Evolutionary conservation across 768 basidiomycete genomes (phyloP), one percentile per base, ranked within the genome.

Genomic region (Macrocybe gigantea): DNA sequence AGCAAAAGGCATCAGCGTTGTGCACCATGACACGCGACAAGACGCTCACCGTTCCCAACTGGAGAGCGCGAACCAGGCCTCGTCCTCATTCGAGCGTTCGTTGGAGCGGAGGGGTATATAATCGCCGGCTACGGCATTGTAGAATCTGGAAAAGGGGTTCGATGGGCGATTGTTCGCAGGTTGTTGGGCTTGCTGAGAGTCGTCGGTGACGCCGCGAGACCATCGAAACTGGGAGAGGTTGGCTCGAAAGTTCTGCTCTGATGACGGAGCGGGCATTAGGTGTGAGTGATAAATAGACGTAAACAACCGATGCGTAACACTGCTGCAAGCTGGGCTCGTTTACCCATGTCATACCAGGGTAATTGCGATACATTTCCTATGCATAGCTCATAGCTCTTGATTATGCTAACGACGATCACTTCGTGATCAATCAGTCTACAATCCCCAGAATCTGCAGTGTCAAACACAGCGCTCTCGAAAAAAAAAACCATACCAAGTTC

Each of bases 31-130:
- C n/a, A 10, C 10, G 40, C 7, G 14, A 0, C 8, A 48, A 29
- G 13, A 10, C 3, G 58, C 70, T 53, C 60, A 86, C 87, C 94
- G 77, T 63, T 97, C 95, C 95, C 95, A 97, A 66, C 93, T 76
- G 45, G 87, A 87, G 35, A 94, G 68, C 38, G 88, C 86, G 66
- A 96, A 91, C 77, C 87, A 95, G 2, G 95, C 94, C 60, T 97
- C 93, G 56, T 98, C 95, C 63, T 99, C 94, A 64, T 92, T 93
- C 31, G 86, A 85, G 38, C 81, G 76, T 55, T 92, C 91, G 52
- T 61, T 79, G 2, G 86, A 88, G 36, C 91, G 76, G 51, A 97
- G 70, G 0, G 95, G 96, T 41, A 98, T 82, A 59, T 96, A 96
- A 53, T 85, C 83, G 9, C 85, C 85, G 7, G 88, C 88, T 43